These are phyloP conservation scores for Rubroboletus satanas DNA, from an alignment of 768 basidiomycete species.

Conservation along the genomic window DNA sequence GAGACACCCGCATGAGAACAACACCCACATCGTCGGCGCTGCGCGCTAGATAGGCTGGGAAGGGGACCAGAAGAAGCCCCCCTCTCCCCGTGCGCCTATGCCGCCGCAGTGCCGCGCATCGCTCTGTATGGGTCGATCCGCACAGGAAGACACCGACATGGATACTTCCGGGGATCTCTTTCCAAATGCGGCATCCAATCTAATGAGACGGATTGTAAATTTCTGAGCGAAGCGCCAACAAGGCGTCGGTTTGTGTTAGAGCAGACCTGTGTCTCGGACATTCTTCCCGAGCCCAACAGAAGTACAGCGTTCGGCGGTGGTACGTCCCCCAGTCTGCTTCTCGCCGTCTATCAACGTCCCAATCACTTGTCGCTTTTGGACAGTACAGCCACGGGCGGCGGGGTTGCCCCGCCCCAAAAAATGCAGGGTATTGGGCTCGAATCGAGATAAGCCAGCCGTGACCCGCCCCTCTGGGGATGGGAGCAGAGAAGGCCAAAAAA, in stretches of 20 bases:
- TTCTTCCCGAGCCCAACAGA: background rate
- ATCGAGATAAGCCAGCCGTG: background rate
- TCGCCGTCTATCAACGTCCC: background rate
- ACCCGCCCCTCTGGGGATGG: background rate
- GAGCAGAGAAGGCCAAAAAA: background rate
- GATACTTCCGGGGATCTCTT: background rate
- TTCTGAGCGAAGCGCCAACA: background rate
- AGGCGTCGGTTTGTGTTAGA: background rate
- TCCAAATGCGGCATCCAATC: background rate
- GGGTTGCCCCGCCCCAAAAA: background rate
- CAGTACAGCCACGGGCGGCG: background rate
- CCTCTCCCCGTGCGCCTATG: background rate
- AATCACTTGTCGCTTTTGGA: background rate
- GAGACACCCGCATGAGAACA: background rate
- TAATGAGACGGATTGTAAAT: background rate
- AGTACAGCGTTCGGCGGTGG: background rate
- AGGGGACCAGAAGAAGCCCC: background rate
- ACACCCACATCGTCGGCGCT: background rate
- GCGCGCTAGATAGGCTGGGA: background rate
- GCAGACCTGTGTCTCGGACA: background rate
- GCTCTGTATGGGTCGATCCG: background rate
- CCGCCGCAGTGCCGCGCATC: background rate
- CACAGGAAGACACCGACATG: background rate
- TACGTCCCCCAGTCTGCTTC: background rate
- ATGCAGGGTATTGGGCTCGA: background rate